Base-by-base conservation (phyloP, 495 filamentous ascomycete species). In the Xylaria telfairii region DNA sequence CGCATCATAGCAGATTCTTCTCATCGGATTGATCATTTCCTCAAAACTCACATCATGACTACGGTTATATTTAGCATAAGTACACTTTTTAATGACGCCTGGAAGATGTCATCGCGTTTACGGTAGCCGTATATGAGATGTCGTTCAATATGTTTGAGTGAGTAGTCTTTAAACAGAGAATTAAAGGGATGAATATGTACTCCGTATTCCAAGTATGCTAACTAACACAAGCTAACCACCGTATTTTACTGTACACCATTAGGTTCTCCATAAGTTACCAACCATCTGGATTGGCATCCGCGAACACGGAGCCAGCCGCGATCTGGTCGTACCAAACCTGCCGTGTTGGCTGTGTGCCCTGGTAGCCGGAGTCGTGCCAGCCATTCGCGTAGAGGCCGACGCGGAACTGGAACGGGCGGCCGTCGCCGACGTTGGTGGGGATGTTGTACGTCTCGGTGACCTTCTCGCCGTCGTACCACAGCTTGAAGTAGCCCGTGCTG, bases 281-380 rank as follows among this genome's bases (percentile, higher is more conserved):
- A 12, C 5, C 62, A 54, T 68, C 44, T 24, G 75, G 75, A 71
- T 85, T 80, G 32, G 83, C 84, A 77, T 88, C 85, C 8, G 77
- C 75, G 75, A 85, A 85, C 0, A 76, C 81, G 13, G 80, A 83
- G 8, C 86, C 86, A 9, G 81, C 72, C 15, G 82, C 81, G 74
- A 87, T 83, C 78, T 87, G 81, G 74, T 88, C 86, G 72, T 81
- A 87, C 84, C 86, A 89, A 19, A 87, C 75, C 72, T 85, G 79
- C 5, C 86, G 73, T 7, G 83, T 85, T 0, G 78, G 78, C 79
- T 88, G 86, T 3, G 75, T 82, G 0, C 86, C 86, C 69, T 80
- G 70, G 70, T 82, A 78, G 19, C 74, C 70, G 64, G 85, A 77
- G 66, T 88, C 87, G 67, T 88, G 80, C 87, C 87, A 89, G 8